Evolutionary conservation across 2,329 filamentous ascomycete genomes (phyloP).

Genomic region (Colletotrichum sp.): DNA sequence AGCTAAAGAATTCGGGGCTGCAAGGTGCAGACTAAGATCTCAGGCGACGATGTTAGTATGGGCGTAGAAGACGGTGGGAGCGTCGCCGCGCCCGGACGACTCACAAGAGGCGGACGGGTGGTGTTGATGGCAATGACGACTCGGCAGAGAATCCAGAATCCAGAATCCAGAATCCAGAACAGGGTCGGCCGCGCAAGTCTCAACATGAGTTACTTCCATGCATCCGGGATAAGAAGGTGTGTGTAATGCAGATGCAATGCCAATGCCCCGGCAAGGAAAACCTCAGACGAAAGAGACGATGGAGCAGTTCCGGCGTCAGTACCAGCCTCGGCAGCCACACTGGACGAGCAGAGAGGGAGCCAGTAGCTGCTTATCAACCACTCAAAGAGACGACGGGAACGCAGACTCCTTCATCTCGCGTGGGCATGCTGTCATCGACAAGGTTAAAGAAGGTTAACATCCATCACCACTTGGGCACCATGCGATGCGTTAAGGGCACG

Average conservation of each 20-base stretch:
- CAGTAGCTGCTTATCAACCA: not conserved
- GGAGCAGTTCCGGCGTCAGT: not conserved
- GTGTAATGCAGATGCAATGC: not conserved
- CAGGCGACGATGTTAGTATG: constrained; percentile 5
- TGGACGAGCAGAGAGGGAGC: not conserved
- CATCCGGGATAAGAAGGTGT: not conserved
- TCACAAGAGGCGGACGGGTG: not conserved
- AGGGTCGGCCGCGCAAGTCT: not conserved
- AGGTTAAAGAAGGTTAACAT: not conserved
- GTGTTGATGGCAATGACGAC: not conserved
- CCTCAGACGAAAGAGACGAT: constrained; percentile 3
- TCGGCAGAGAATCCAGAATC: not conserved
- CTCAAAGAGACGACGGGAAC: not conserved
- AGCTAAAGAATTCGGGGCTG: not conserved
- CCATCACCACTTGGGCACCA: not conserved
- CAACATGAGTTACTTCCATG: not conserved
- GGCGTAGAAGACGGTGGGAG: not conserved
- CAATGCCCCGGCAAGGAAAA: not conserved
- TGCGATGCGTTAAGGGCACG: not conserved
- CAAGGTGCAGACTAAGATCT: constrained; percentile 1
- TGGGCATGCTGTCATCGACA: not conserved
- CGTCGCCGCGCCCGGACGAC: not conserved
- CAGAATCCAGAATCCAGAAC: not conserved
- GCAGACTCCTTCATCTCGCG: not conserved
- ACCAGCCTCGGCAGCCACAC: not conserved